Percentiles rank a stretch among this genome's conserved stretches.
Evolutionary conservation across 1,139 yeast species (phyloP).

Genomic region (Saccharomycopsis phalli): DNA sequence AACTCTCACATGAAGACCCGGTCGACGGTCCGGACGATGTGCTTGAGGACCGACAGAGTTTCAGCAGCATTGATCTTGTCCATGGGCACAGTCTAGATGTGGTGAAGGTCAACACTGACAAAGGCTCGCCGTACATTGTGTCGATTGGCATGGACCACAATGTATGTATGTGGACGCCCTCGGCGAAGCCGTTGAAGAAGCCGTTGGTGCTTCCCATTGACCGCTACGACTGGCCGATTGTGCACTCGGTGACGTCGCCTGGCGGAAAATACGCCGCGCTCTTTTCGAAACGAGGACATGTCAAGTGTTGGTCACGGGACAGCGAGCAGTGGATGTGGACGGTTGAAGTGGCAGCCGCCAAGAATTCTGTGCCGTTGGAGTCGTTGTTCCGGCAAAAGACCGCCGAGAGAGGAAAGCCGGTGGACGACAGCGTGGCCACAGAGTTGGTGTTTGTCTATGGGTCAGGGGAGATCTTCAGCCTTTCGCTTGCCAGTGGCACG

Average conservation of each 20-base stretch:
- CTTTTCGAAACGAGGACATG: constrained; percentile 41
- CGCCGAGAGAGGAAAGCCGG: constrained; percentile 21
- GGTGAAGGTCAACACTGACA: constrained; percentile 46
- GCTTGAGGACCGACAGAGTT: constrained; percentile 24
- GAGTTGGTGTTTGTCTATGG: constrained; percentile 26
- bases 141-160: constrained; percentile 69
- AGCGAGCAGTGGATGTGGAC: constrained; percentile 49
- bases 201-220: constrained; percentile 37
- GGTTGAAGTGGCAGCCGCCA: constrained; percentile 20
- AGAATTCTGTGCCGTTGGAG: constrained; percentile 37
- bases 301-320: constrained; percentile 52
- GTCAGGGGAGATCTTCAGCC: constrained; percentile 39
- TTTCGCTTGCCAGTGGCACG: constrained; percentile 42
- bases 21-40: neutral
- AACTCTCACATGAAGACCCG: constrained; percentile 3
- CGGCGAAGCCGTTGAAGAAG: constrained; percentile 35
- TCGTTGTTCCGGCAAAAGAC: constrained; percentile 53
- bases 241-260: constrained; percentile 49
- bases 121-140: constrained; percentile 49
- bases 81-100: constrained; percentile 58
- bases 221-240: constrained; percentile 59
- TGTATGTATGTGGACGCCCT: constrained; percentile 67
- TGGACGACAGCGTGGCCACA: neutral
- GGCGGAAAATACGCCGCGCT: constrained; percentile 54
- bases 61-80: constrained; percentile 18